Evolutionary conservation across 2,329 filamentous ascomycete species (phyloP).

Genomic region (Aspergillus novofumigatus): DNA sequence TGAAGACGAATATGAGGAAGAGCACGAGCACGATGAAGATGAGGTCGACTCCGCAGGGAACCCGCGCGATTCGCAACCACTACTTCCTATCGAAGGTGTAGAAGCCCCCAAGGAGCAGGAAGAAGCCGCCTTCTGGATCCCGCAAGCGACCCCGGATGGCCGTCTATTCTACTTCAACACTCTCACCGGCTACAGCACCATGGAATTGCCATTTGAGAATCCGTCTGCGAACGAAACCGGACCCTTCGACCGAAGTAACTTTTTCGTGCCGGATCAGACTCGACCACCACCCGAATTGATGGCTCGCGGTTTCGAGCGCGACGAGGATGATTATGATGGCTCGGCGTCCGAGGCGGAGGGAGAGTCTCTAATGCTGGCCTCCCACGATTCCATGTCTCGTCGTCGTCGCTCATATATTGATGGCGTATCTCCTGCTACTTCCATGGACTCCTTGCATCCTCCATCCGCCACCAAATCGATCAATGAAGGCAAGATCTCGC

Average conservation of each 20-base stretch:
- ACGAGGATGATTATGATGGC: conserved; percentile 88
- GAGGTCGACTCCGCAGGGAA: conserved; percentile 65
- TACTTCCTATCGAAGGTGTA: conserved; percentile 65
- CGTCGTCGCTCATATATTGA: conserved; percentile 65
- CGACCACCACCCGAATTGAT: conserved; percentile 87
- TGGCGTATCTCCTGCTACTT: conserved; percentile 78
- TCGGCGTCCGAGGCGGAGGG: conserved; percentile 86
- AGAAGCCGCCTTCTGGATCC: conserved; percentile 96
- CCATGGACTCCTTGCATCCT: conserved; percentile 83
- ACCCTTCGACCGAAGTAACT: conserved; percentile 82
- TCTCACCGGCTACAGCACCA: conserved; percentile 88
- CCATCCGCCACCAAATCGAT: conserved; percentile 58
- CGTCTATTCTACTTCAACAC: conserved; percentile 98
- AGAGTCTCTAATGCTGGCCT: conserved; percentile 65
- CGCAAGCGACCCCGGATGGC: conserved; percentile 90
- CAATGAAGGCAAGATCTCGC: conserved; percentile 46
- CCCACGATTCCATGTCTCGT: conserved; percentile 62
- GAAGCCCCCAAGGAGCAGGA: conserved; percentile 62
- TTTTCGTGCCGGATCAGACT: conserved; percentile 83
- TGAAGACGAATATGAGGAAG: conserved; percentile 57
- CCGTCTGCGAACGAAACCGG: conserved; percentile 78
- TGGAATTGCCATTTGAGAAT: conserved; percentile 90
- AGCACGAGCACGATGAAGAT: conserved; percentile 64
- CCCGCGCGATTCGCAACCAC: conserved; percentile 57
- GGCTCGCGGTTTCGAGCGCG: conserved; percentile 73